Evolutionary conservation across 495 filamentous ascomycete genomes (phyloP).

Genomic region (Niebla homalea): DNA sequence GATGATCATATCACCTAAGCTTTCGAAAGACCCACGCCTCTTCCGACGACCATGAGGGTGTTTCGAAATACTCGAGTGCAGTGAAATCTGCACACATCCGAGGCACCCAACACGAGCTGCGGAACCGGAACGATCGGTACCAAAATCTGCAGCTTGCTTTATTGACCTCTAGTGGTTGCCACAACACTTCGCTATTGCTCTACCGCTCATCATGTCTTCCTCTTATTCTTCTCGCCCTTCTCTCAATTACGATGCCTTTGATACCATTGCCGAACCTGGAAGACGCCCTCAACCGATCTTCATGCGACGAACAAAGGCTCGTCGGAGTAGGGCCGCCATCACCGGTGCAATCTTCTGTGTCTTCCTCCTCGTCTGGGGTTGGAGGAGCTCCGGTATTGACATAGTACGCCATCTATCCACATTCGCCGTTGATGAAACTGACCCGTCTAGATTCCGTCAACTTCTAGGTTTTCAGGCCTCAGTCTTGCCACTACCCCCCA

Average conservation of each 20-base stretch:
- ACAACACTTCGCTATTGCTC: neutral
- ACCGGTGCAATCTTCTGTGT: slow-evolving; percentile 4
- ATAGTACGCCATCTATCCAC: slow-evolving; percentile 1
- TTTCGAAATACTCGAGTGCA: neutral
- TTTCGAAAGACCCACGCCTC: neutral
- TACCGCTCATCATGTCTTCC: neutral
- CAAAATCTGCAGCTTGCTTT: neutral
- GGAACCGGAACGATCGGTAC: neutral
- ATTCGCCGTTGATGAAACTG: neutral
- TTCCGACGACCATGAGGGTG: neutral
- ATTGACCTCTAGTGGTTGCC: neutral
- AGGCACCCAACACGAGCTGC: neutral
- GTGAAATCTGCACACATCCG: neutral
- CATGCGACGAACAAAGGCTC: slow-evolving; percentile 14
- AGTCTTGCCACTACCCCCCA: neutral
- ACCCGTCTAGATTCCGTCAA: slow-evolving; percentile 8
- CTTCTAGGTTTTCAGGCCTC: slow-evolving; percentile 3
- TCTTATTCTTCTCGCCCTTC: slow-evolving; percentile 5
- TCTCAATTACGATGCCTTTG: slow-evolving; percentile 11
- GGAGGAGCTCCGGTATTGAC: slow-evolving; percentile 13
- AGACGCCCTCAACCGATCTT: slow-evolving; percentile 12
- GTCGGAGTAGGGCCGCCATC: slow-evolving; percentile 13
- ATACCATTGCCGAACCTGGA: slow-evolving; percentile 15
- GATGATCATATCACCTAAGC: neutral
- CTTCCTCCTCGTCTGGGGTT: slow-evolving; percentile 11